phyloP scores from a whole-genome alignment of 345 rosid species.

The Populus davidiana region DNA sequence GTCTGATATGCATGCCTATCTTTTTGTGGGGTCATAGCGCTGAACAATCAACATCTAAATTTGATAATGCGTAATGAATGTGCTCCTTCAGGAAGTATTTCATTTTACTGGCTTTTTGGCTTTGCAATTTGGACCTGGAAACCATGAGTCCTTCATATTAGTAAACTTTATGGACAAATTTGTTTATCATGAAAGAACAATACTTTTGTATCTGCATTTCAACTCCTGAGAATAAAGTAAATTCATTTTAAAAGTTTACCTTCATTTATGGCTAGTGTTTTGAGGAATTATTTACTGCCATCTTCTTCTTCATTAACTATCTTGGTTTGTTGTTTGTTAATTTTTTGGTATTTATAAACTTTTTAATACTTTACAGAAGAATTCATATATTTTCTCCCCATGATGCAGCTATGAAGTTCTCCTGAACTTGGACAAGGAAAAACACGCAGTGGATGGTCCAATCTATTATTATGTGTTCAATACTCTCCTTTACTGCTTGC shows the following conservation, averaged over 20 bases:
- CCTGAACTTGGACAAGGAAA: slow-evolving; percentile 21
- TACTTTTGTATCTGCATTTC: slow-evolving; percentile 1
- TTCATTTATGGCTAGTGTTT: background rate
- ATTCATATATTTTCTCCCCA: background rate
- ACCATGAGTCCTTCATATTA: background rate
- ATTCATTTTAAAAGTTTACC: background rate
- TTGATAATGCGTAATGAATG: background rate
- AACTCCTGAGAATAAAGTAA: background rate
- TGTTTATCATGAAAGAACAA: background rate
- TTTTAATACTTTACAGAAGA: background rate
- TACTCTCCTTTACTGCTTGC: slow-evolving; percentile 30
- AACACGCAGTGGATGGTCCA: slow-evolving; percentile 28
- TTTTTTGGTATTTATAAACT: background rate
- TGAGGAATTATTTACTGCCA: background rate
- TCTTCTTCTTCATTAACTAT: background rate
- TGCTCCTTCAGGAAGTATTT: background rate
- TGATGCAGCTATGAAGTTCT: slow-evolving; percentile 29
- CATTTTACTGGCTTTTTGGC: background rate
- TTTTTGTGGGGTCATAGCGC: background rate
- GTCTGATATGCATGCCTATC: background rate
- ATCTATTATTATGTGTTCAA: slow-evolving; percentile 31
- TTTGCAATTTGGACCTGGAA: background rate
- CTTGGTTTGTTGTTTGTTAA: background rate
- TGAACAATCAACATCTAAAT: background rate
- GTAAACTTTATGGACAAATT: background rate